Percentiles rank a stretch among this genome's conserved stretches.
Evolutionary conservation across 352 stramenopile species (phyloP).

Genomic region (Globisporangium spiculum): DNA sequence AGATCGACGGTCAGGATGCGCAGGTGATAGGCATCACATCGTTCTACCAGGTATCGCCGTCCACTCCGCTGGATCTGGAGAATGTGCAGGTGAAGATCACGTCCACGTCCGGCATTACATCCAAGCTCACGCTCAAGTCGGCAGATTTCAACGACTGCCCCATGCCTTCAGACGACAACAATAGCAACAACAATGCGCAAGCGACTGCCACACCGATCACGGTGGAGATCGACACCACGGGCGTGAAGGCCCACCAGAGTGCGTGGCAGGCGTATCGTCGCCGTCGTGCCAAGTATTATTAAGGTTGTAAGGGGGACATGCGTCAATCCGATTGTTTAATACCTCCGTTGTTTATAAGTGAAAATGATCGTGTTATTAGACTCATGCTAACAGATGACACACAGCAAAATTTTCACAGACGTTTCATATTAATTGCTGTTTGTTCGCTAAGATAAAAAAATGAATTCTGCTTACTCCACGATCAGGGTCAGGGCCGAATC

Average conservation of each 20-base stretch:
- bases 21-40: conserved; percentile 86
- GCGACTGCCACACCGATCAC: conserved; percentile 23
- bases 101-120: conserved; percentile 45
- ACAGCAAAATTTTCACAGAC: no score
- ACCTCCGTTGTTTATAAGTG: background rate
- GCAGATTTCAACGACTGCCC: conserved; percentile 38
- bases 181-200: conserved; percentile 21
- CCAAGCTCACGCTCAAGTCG: conserved; percentile 61
- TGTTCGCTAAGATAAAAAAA: background rate
- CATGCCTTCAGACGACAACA: conserved; percentile 33
- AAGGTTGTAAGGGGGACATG: conserved; percentile 1
- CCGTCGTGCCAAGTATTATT: conserved; percentile 32
- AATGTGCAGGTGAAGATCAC: conserved; percentile 21
- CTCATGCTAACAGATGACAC: no score
- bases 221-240: conserved; percentile 29
- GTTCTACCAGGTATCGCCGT: conserved; percentile 63
- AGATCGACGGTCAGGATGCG: conserved; percentile 69
- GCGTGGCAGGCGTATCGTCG: conserved; percentile 40
- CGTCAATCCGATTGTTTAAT: background rate
- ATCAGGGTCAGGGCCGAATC: background rate
- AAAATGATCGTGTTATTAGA: background rate
- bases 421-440: no score
- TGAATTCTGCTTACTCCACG: background rate
- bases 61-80: conserved; percentile 37
- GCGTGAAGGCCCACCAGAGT: conserved; percentile 30